These are phyloP conservation scores for Pythium myriotylum DNA, from an alignment of 352 stramenopile species.

Conservation along the genomic window DNA sequence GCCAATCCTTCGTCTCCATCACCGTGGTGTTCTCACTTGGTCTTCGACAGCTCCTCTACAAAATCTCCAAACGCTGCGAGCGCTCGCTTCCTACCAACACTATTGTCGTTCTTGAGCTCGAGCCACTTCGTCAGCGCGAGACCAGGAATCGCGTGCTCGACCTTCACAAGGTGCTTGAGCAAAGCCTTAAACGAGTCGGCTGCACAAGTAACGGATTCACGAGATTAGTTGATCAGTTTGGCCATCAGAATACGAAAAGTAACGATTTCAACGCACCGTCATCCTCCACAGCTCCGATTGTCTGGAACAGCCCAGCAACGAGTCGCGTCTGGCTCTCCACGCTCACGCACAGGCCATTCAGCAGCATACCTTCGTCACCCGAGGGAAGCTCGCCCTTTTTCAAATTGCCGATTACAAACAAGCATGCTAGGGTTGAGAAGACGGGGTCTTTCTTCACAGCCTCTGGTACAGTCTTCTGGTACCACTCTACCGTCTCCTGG, in stretches of 20 bases:
- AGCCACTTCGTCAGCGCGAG: constrained; percentile 69
- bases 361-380: constrained; percentile 61
- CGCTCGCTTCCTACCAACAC: constrained; percentile 68
- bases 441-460: constrained; percentile 52
- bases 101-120: constrained; percentile 77
- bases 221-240: constrained; percentile 11
- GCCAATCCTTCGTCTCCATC: not conserved
- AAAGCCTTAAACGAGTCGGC: constrained; percentile 62
- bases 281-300: constrained; percentile 34
- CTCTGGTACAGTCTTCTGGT: constrained; percentile 53
- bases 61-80: constrained; percentile 69
- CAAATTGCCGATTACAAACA: constrained; percentile 65
- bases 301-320: constrained; percentile 74
- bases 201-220: constrained; percentile 32
- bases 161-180: constrained; percentile 71
- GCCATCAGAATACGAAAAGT: constrained; percentile 8
- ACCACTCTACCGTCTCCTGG: constrained; percentile 60
- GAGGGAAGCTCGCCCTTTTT: constrained; percentile 62
- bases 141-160: constrained; percentile 45
- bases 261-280: constrained; percentile 40
- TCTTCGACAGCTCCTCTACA: constrained; percentile 67
- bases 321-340: constrained; percentile 64
- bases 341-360: constrained; percentile 71
- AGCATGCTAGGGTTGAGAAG: constrained; percentile 63
- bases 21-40: constrained; percentile 45